Evolutionary conservation across 345 rosid species (phyloP), one percentile per base, ranked within the genome.

Genomic region (Melastoma malabathricum): DNA sequence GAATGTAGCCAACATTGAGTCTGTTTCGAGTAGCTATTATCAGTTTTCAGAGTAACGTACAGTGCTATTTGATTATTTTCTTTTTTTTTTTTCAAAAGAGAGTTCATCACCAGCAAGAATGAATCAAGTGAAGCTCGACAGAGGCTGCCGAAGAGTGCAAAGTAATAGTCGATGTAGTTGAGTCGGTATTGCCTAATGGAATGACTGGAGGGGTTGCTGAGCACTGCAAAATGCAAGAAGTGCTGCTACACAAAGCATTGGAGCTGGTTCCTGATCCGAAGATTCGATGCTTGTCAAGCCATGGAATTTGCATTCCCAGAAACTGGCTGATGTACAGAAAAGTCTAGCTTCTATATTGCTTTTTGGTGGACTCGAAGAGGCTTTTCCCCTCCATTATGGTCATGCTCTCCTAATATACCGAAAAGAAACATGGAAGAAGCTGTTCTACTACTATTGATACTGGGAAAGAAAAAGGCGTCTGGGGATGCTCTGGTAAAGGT

Each of bases 91-190:
- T 10, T 8, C 2, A 34, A 34, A 12, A 2, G 41, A 34, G 25
- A 22, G 25, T 22, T 22, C 41, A 6, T 29, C 38, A 9, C 41
- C 12, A 8, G 41, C 41, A 1, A 34, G 41, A 12, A 34, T 12
- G 9, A 34, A 34, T 34, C 6, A 34, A 9, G 12, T 34, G 12
- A 34, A 34, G 12, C 41, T 67, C 48, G 63, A 51, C 73, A 92
- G 99, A 83, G 69, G 97, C 96, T 72, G 99, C 92, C 18, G 80
- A 75, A 71, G 95, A 88, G 71, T 88, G 99, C 73, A 73, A 75
- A 53, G 58, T 75, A 50, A 83, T 88, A 22, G 47, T 88, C 62
- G 89, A 83, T 38, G 64, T 72, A 18, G 77, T 83, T 61, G 99
- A 85, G 66, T 66, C 86, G 50, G 87, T 87, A 16, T 60, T 83